These are phyloP conservation scores for Aphanomyces stellatus DNA, from an alignment of 352 stramenopile species.

Conservation along the genomic window DNA sequence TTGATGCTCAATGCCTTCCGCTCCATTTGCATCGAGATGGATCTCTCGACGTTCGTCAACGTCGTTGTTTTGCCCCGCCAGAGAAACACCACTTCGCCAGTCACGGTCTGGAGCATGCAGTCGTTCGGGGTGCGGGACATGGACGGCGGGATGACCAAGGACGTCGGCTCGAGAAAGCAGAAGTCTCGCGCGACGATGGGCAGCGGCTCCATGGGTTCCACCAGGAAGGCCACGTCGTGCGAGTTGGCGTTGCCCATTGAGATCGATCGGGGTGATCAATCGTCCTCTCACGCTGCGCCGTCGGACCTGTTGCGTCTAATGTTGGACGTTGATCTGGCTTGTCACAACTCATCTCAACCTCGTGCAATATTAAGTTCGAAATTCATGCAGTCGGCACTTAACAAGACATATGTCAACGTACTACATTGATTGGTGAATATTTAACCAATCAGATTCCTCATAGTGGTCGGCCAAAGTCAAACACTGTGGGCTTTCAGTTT, in stretches of 20 bases:
- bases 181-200: not conserved
- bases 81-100: not conserved
- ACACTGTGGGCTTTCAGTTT: too few relatives aligned
- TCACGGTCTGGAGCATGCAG: not conserved
- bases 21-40: not conserved
- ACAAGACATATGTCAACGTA: too few relatives aligned
- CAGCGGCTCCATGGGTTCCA: conserved; percentile 5
- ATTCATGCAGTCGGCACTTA: too few relatives aligned
- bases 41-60: not conserved
- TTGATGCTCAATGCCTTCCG: conserved; percentile 14
- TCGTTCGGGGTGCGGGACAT: not conserved
- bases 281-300: not conserved
- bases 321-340: too few relatives aligned
- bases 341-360: too few relatives aligned
- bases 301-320: too few relatives aligned
- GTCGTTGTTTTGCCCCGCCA: not conserved
- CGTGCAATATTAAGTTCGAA: too few relatives aligned
- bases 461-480: too few relatives aligned
- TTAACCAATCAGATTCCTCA: too few relatives aligned
- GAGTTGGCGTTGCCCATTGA: conserved; percentile 1
- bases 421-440: too few relatives aligned
- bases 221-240: not conserved
- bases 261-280: not conserved
- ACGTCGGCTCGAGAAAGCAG: not conserved
- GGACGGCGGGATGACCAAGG: not conserved